Percentiles rank a stretch among this genome's conserved stretches.
Conservation (phyloP, 208 protist genomes). For the Trichomonas vaginalis region DNA sequence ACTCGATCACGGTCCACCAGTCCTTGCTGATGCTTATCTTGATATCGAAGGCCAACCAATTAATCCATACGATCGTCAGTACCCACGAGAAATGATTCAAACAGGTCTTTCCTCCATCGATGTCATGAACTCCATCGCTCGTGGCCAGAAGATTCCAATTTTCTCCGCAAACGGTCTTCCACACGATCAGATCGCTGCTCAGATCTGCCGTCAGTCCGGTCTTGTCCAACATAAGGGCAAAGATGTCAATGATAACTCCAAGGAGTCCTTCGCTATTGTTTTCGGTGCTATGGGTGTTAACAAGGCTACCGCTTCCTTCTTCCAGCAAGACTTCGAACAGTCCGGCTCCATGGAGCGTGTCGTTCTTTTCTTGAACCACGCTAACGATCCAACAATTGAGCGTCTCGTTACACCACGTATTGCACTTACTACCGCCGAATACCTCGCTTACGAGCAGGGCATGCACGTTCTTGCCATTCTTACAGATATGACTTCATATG, state of each 20-base stretch:
- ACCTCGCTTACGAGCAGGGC: slow-evolving; percentile 95
- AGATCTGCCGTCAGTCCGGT: slow-evolving; percentile 98
- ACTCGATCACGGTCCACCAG: slow-evolving; percentile 70
- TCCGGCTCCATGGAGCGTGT: slow-evolving; percentile 75
- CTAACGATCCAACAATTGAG: slow-evolving; percentile 97
- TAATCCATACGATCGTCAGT: slow-evolving; percentile 92
- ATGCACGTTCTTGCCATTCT: slow-evolving; percentile 99
- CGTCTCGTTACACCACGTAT: slow-evolving; percentile 98
- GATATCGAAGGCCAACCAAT: slow-evolving; percentile 96
- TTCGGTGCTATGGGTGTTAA: slow-evolving; percentile 99
- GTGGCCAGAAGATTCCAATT: slow-evolving; percentile 99
- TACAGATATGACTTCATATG: slow-evolving; percentile 99
- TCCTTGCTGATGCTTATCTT: slow-evolving; percentile 93
- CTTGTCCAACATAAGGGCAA: slow-evolving; percentile 73
- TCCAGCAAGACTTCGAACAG: slow-evolving; percentile 90
- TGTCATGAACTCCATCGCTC: slow-evolving; percentile 97
- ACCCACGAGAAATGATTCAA: slow-evolving; percentile 99
- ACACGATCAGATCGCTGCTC: slow-evolving; percentile 99
- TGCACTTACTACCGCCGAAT: slow-evolving; percentile 97
- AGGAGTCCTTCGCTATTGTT: slow-evolving; percentile 97
- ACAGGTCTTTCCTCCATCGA: slow-evolving; percentile 99
- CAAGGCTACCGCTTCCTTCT: slow-evolving; percentile 97
- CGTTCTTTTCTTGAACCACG: slow-evolving; percentile 86
- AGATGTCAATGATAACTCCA: slow-evolving; percentile 31
- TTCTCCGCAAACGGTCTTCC: slow-evolving; percentile 98